Base-by-base conservation (phyloP, 345 rosid genomes). In the Linum lewisii region DNA sequence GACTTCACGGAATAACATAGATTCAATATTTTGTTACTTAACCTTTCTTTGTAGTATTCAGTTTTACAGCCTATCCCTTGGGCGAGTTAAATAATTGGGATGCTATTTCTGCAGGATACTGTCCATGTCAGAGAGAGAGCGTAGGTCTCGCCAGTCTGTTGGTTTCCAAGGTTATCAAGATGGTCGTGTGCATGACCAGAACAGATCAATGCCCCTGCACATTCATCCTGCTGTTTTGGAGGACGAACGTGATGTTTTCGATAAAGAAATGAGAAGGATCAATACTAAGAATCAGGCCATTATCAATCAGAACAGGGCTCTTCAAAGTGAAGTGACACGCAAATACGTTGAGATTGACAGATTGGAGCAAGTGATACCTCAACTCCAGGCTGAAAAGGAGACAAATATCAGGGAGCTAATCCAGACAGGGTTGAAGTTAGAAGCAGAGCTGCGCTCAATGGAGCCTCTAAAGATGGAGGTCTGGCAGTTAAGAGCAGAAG, bases 351-450 rank as follows among this genome's bases (percentile, higher is more conserved):
- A 74, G 54, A 63, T 74, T 37, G 68, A 23, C 47, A 42, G 63
- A 42, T 42, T 74, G 42, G 58, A 60, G 21, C 71, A 58, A 32
- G 37, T 62, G 9, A 60, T 63, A 36, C 55, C 62, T 21, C 60
- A 69, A 38, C 62, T 74, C 29, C 68, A 21, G 52, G 71, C 66
- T 22, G 71, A 63, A 15, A 66, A 66, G 24, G 74, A 74, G 63
- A 26, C 52, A 0, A 59, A 51, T 11, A 21, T 60, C 15, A 54
- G 78, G 69, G 74, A 74, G 25, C 51, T 74, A 57, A 54, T 69
- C 47, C 71, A 69, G 55, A 66, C 63, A 62, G 60, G 62, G n/a
- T 23, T 74, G 60, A 69, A 74, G 70, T 73, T 73, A 54, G 73
- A 73, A 52, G 70, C 71, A 23, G 65, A 65, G 50, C 55, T 66